Conservation (phyloP, 345 rosid species). For the Syzygium jambos region DNA sequence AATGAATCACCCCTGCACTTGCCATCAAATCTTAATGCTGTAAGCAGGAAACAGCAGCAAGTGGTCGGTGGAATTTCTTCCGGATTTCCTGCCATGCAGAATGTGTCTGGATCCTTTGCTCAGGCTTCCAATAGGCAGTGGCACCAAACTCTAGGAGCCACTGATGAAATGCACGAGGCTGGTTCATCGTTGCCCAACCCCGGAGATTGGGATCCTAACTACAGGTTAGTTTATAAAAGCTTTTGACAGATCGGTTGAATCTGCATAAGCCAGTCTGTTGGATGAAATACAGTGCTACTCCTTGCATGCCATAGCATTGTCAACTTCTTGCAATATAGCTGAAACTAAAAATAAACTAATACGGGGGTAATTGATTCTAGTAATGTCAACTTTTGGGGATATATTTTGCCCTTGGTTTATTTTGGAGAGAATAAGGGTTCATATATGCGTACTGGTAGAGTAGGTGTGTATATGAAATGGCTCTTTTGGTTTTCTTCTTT, state of each 20-base stretch:
- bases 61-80: conserved; percentile 40
- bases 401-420: not conserved
- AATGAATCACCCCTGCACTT: conserved; percentile 43
- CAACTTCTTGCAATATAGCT: not conserved
- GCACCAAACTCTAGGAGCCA: conserved; percentile 29
- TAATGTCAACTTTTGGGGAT: not conserved
- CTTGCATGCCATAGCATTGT: not conserved
- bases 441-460: not conserved
- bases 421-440: not conserved
- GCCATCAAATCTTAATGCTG: conserved; percentile 38
- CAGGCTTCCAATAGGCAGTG: conserved; percentile 27
- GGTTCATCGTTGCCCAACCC: conserved; percentile 72
- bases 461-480: not conserved
- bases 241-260: not conserved
- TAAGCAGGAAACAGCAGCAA: conserved; percentile 49
- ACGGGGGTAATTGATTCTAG: not conserved
- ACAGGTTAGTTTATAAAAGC: conserved; percentile 44
- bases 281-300: not conserved
- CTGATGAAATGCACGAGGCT: conserved; percentile 44
- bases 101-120: conserved; percentile 31
- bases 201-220: conserved; percentile 99
- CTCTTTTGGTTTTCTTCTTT: not conserved
- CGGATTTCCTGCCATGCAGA: conserved; percentile 41
- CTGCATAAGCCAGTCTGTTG: not conserved
- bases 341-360: not conserved